Evolutionary conservation across 257 asterid species (phyloP).

Genomic region (Jasminum sambac): DNA sequence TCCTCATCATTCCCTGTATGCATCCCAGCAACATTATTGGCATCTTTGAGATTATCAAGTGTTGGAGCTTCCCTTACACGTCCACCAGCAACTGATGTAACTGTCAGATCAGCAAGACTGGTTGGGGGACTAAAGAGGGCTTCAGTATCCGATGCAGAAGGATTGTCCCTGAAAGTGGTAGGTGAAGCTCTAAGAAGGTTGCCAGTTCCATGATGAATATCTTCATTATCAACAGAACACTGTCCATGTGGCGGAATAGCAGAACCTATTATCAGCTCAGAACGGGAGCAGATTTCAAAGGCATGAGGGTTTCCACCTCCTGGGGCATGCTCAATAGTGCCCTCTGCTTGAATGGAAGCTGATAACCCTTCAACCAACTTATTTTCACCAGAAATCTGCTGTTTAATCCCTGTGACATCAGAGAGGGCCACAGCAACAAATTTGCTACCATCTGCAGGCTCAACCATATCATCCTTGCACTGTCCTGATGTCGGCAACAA

Average conservation of each 20-base stretch:
- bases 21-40: constrained; percentile 25
- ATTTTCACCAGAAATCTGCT: constrained; percentile 32
- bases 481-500: constrained; percentile 28
- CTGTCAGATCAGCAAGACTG: constrained; percentile 22
- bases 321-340: constrained; percentile 18
- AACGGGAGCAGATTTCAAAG: constrained; percentile 21
- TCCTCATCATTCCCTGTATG: constrained; percentile 39
- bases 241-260: constrained; percentile 32
- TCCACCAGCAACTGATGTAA: constrained; percentile 30
- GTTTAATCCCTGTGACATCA: constrained; percentile 32
- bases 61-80: constrained; percentile 32
- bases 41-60: constrained; percentile 35
- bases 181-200: constrained; percentile 31
- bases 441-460: constrained; percentile 35
- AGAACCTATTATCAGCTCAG: constrained; percentile 33
- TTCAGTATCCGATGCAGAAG: constrained; percentile 26
- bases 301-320: constrained; percentile 15
- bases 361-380: constrained; percentile 30
- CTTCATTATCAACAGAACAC: constrained; percentile 30
- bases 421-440: constrained; percentile 27
- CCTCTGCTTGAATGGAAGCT: constrained; percentile 35
- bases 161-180: constrained; percentile 27
- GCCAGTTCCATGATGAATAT: constrained; percentile 31
- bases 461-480: constrained; percentile 35
- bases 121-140: constrained; percentile 26